Percentiles rank a stretch among this genome's conserved stretches.
phyloP scores from a whole-genome alignment of 495 filamentous ascomycete species.

The Jackrogersella minutella region DNA sequence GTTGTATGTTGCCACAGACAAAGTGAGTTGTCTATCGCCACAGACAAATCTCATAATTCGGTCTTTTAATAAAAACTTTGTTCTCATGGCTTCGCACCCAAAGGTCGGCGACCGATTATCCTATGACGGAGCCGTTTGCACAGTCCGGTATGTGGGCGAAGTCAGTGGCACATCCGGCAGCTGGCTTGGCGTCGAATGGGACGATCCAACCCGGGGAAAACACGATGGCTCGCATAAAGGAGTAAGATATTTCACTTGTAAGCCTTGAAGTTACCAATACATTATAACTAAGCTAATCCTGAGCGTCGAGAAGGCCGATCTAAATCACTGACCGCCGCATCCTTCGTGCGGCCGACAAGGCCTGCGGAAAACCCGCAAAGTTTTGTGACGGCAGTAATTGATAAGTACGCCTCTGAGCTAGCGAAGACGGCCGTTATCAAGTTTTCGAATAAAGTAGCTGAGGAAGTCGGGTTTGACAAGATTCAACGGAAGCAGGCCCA shows the following conservation, averaged over 20 bases:
- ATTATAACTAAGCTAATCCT: background rate
- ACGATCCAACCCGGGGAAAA: constrained; percentile 83
- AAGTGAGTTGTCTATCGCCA: background rate
- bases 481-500: constrained; percentile 79
- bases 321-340: constrained; percentile 72
- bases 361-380: constrained; percentile 68
- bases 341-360: constrained; percentile 84
- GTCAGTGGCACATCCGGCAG: constrained; percentile 78
- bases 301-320: constrained; percentile 63
- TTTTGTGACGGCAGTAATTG: constrained; percentile 80
- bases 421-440: constrained; percentile 60
- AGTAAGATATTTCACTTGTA: constrained; percentile 85
- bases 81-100: constrained; percentile 30
- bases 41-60: constrained; percentile 6
- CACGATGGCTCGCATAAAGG: constrained; percentile 85
- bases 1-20: background rate
- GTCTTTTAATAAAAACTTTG: background rate
- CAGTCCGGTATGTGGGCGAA: constrained; percentile 81
- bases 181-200: constrained; percentile 98
- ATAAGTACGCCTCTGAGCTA: constrained; percentile 79
- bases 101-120: constrained; percentile 76
- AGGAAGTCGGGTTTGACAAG: constrained; percentile 97
- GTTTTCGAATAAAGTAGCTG: constrained; percentile 84
- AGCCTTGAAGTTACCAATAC: constrained; percentile 24
- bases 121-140: constrained; percentile 76